phyloP scores from a whole-genome alignment of 768 basidiomycete species.

The Pilatotrama ljubarskyi region DNA sequence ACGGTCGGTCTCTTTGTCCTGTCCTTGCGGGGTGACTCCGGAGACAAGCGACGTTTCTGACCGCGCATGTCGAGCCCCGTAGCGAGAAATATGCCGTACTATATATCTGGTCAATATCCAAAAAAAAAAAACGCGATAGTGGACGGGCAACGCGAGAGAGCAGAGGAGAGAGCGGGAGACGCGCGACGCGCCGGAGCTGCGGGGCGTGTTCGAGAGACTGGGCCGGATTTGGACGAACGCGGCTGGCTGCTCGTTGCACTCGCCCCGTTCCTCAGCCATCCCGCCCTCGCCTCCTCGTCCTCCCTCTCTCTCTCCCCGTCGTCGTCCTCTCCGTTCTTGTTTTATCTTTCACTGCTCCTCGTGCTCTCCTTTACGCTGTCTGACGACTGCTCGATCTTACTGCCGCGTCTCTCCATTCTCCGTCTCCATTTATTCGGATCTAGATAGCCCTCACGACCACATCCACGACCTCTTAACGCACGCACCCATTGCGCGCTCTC shows the following conservation, averaged over 20 bases:
- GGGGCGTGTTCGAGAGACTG: constrained; percentile 8
- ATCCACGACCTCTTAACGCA: constrained; percentile 21
- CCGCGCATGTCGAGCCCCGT: constrained; percentile 8
- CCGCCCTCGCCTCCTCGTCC: neutral
- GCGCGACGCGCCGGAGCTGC: constrained; percentile 4
- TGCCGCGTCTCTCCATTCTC: constrained; percentile 5
- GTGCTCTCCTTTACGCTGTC: constrained; percentile 18
- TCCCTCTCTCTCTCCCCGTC: neutral
- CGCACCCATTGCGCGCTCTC: constrained; percentile 5
- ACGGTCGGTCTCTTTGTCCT: constrained; percentile 7
- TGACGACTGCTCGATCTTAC: constrained; percentile 14
- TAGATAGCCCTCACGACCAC: constrained; percentile 21
- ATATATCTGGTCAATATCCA: neutral
- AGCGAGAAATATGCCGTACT: neutral
- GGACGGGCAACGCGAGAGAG: neutral
- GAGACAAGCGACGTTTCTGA: constrained; percentile 17
- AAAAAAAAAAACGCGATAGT: neutral
- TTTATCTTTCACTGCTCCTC: constrained; percentile 15
- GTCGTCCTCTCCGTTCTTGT: constrained; percentile 7
- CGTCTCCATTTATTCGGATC: constrained; percentile 15
- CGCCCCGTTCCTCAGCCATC: neutral
- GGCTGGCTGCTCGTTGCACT: constrained; percentile 7
- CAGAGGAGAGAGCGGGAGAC: neutral
- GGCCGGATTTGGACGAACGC: constrained; percentile 15
- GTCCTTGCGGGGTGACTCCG: neutral